These are phyloP conservation scores for Fomitopsis schrenkii DNA, from an alignment of 1,284 basidiomycete species.

Conservation along the genomic window DNA sequence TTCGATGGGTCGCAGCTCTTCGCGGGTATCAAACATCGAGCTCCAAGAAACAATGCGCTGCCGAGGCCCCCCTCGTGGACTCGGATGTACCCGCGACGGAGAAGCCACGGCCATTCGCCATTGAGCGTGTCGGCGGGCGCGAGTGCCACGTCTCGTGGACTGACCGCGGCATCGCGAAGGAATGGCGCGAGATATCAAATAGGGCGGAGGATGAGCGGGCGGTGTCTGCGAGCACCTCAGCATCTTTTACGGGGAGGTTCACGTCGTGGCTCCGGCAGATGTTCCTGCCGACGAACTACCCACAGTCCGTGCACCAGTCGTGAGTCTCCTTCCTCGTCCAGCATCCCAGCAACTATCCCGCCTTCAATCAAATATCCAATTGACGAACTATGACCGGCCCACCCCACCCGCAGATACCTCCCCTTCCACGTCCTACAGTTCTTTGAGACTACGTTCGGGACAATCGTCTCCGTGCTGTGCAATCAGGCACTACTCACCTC, in stretches of 20 bases:
- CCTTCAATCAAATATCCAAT: neutral
- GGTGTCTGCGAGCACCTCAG: constrained; percentile 6
- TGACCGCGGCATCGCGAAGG: constrained; percentile 19
- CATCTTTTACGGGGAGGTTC: constrained; percentile 17
- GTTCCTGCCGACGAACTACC: constrained; percentile 31
- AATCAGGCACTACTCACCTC: constrained; percentile 29
- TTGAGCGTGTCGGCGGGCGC: constrained; percentile 27
- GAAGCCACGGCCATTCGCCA: constrained; percentile 19
- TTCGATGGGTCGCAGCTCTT: neutral
- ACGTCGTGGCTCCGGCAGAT: constrained; percentile 27
- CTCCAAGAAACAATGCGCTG: neutral
- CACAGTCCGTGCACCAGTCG: constrained; percentile 30
- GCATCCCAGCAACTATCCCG: neutral
- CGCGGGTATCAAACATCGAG: neutral
- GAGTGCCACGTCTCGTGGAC: constrained; percentile 27
- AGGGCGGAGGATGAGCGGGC: constrained; percentile 6
- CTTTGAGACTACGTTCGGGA: constrained; percentile 24
- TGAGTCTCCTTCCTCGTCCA: constrained; percentile 15
- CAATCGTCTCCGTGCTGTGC: constrained; percentile 28
- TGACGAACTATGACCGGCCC: neutral
- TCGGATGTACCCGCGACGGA: neutral
- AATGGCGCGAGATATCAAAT: constrained; percentile 22
- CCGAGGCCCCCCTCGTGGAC: neutral
- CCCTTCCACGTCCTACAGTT: constrained; percentile 29
- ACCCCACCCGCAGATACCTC: constrained; percentile 17